Conservation (phyloP, 768 basidiomycete genomes). For the Hortiboletus campestris region DNA sequence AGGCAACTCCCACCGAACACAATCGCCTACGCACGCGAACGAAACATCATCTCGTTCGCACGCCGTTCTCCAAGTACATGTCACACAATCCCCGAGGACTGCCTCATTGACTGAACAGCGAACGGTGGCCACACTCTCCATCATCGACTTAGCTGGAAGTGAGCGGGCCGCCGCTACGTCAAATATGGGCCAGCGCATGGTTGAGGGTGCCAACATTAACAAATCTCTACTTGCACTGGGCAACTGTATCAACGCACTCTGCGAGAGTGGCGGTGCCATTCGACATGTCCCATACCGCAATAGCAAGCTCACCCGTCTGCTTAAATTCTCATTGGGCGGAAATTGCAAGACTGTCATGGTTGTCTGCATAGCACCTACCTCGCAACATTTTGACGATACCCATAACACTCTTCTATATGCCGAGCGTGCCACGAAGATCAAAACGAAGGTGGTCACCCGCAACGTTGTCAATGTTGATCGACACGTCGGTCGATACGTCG, state of each 20-base stretch:
- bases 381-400: conserved; percentile 95
- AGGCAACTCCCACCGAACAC: conserved; percentile 86
- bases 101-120: conserved; percentile 79
- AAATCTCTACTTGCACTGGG: conserved; percentile 96
- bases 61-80: conserved; percentile 94
- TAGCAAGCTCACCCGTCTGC: conserved; percentile 94
- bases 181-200: conserved; percentile 98
- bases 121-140: conserved; percentile 88
- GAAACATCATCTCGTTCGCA: conserved; percentile 96
- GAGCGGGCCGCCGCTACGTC: conserved; percentile 94
- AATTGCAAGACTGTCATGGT: conserved; percentile 99
- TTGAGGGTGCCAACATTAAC: conserved; percentile 99
- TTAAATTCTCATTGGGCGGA: conserved; percentile 97
- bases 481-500: conserved; percentile 93
- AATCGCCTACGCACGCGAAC: conserved; percentile 95
- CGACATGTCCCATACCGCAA: conserved; percentile 97
- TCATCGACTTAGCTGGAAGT: conserved; percentile 97
- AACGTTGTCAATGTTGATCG: conserved; percentile 95
- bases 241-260: conserved; percentile 98
- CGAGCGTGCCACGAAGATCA: conserved; percentile 96
- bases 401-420: conserved; percentile 98
- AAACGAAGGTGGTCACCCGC: conserved; percentile 93
- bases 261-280: conserved; percentile 84
- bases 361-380: conserved; percentile 94
- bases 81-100: conserved; percentile 83